Percentiles rank a stretch among this genome's conserved stretches.
These are phyloP conservation scores for Brachypodium distachyon DNA, from an alignment of 202 grass and related monocot species.

Conservation along the genomic window DNA sequence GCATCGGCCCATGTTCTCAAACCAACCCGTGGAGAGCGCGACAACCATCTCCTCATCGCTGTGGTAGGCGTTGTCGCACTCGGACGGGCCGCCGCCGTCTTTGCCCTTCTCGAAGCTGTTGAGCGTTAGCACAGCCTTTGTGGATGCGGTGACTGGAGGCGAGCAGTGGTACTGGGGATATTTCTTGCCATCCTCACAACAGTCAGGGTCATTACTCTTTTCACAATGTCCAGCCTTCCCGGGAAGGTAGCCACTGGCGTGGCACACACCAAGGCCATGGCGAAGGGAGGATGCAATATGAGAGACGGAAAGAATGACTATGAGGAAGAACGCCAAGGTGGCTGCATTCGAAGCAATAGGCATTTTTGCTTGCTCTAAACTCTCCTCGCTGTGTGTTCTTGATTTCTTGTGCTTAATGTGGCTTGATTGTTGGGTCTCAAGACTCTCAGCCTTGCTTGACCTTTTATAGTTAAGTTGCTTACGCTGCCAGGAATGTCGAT, in stretches of 20 bases:
- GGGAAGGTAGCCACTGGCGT: slow-evolving; percentile 28
- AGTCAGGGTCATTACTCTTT: slow-evolving; percentile 5
- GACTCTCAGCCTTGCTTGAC: no score
- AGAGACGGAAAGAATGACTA: no score
- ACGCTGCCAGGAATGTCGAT: no score
- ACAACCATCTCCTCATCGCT: slow-evolving; percentile 41
- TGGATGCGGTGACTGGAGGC: slow-evolving; percentile 25
- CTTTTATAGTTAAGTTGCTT: no score
- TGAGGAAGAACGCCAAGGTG: no score
- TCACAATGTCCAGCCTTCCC: slow-evolving; percentile 47
- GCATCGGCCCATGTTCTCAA: slow-evolving; percentile 18
- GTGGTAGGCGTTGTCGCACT: slow-evolving; percentile 52
- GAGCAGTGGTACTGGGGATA: slow-evolving; percentile 48
- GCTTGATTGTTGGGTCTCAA: no score
- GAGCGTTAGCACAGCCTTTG: slow-evolving; percentile 23
- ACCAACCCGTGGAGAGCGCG: slow-evolving; percentile 43
- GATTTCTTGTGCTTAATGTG: no score
- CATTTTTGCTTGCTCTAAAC: no score
- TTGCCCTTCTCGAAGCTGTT: slow-evolving; percentile 39
- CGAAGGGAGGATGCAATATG: no score
- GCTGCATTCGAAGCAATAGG: no score
- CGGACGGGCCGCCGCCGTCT: slow-evolving; percentile 39
- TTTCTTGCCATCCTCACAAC: slow-evolving; percentile 39
- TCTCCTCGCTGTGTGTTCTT: no score
- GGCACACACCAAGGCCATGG: no score